phyloP scores from a whole-genome alignment of 2,329 filamentous ascomycete genomes.

The Fusarium sterilihyphosum region DNA sequence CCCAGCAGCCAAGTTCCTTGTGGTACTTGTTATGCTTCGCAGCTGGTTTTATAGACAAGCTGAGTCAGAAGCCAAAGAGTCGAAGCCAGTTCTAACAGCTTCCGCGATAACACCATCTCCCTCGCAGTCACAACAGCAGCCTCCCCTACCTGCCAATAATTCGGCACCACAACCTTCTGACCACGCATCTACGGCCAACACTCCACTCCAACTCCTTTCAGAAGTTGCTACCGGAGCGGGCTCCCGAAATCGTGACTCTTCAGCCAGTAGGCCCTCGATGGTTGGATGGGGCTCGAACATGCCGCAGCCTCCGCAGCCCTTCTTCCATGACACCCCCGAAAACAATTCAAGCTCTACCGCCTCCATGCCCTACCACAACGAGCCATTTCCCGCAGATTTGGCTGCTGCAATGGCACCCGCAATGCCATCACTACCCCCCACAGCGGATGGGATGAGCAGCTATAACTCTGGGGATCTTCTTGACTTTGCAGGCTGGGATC shows the following conservation, averaged over 20 bases:
- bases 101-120: slow-evolving; percentile 23
- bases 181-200: slow-evolving; percentile 53
- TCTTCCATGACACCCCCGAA: slow-evolving; percentile 49
- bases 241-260: slow-evolving; percentile 21
- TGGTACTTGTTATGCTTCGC: slow-evolving; percentile 75
- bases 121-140: slow-evolving; percentile 24
- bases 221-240: slow-evolving; percentile 61
- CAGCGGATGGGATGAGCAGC: slow-evolving; percentile 14
- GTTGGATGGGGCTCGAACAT: slow-evolving; percentile 35
- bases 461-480: slow-evolving; percentile 29
- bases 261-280: slow-evolving; percentile 27
- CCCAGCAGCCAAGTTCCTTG: slow-evolving; percentile 74
- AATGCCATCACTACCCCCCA: slow-evolving; percentile 28
- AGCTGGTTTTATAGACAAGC: slow-evolving; percentile 72
- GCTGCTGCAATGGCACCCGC: slow-evolving; percentile 42
- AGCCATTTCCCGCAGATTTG: slow-evolving; percentile 34
- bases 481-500: slow-evolving; percentile 43
- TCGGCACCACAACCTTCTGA: slow-evolving; percentile 29
- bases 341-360: slow-evolving; percentile 10
- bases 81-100: slow-evolving; percentile 1
- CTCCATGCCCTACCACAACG: slow-evolving; percentile 21
- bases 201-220: slow-evolving; percentile 65
- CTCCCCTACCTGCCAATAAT: slow-evolving; percentile 8
- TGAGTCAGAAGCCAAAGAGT: slow-evolving; percentile 41
- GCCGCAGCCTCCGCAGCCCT: slow-evolving; percentile 46